Evolutionary conservation across 176 grass and related monocot genomes (phyloP), one percentile per base, ranked within the genome.

Genomic region (Aegilops tauschii): DNA sequence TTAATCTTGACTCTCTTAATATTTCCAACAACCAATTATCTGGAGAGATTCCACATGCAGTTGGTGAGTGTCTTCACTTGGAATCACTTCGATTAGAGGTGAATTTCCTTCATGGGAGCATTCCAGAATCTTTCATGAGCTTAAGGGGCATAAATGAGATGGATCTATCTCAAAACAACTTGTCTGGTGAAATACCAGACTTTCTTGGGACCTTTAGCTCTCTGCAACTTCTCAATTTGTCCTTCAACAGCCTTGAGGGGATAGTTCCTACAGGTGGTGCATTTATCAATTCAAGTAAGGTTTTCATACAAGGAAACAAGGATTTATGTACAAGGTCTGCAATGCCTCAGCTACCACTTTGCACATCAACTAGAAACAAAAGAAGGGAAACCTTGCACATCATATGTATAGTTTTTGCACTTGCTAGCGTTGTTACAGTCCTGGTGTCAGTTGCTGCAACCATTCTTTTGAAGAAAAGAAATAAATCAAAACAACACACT

Each of bases 1-100:
- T n/a, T 23, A 77, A 86, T 35, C 83, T 90, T 14, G 2, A 29
- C 18, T 13, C 52, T 9, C 65, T 90, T 42, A 70, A 69, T 20
- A 45, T 90, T 3, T 31, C 29, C 42, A 76, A 31, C 6, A 90
- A 90, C 7, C 20, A n/a, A 0, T 59, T 90, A 7, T 49, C 3
- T 3, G 88, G 88, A 37, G 85, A 61, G 4, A 90, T 90, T 77
- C 88, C 88, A n/a, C 30, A 11, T 28, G 17, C 74, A 13, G 49
- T 90, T 13, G 68, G 83, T n/a, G 76, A 82, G 30, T 49, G 85
- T 35, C 34, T 35, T 35, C 34, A 35, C 4, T 35, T 35, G 34
- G 34, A 35, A 35, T 35, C 34, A 6, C 34, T 35, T 35, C 34
- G 34, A 35, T 35, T 35, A 35, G 34, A 35, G 34, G 34, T 35